A percentile compares a stretch with the other conserved stretches of the same genome.
phyloP scores from a whole-genome alignment of 1,284 basidiomycete genomes.

The Ceratobasidium sp. region DNA sequence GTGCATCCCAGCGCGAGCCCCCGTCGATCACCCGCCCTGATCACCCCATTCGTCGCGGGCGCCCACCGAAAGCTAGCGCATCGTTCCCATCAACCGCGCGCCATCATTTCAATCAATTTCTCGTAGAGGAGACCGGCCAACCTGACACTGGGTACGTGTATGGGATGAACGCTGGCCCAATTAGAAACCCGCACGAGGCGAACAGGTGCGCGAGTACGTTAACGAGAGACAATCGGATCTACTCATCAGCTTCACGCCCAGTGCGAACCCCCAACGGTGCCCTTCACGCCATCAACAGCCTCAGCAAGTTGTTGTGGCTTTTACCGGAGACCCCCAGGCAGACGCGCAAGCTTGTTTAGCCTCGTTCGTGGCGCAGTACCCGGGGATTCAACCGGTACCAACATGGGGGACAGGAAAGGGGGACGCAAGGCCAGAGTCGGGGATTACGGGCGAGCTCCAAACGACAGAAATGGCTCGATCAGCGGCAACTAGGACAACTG shows the following conservation, averaged over 20 bases:
- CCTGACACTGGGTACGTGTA: neutral
- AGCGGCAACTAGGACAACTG: slow-evolving; percentile 19
- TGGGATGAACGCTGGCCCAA: neutral
- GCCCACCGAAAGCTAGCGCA: slow-evolving; percentile 22
- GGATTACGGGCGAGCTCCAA: neutral
- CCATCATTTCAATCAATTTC: slow-evolving; percentile 35
- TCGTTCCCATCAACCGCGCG: slow-evolving; percentile 24
- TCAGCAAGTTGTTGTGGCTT: slow-evolving; percentile 27
- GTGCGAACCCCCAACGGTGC: slow-evolving; percentile 1
- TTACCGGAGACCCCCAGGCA: slow-evolving; percentile 35
- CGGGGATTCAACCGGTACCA: slow-evolving; percentile 29
- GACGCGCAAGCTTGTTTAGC: slow-evolving; percentile 39
- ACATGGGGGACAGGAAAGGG: slow-evolving; percentile 7
- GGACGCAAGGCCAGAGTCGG: slow-evolving; percentile 2
- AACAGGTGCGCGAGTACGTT: slow-evolving; percentile 7
- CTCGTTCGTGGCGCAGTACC: slow-evolving; percentile 40
- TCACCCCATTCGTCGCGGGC: slow-evolving; percentile 20
- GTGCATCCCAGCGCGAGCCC: slow-evolving; percentile 4
- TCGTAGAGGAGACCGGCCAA: slow-evolving; percentile 11
- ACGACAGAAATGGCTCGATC: neutral
- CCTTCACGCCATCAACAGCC: neutral
- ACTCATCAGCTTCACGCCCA: neutral
- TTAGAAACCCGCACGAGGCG: slow-evolving; percentile 1
- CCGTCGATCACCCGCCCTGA: slow-evolving; percentile 2
- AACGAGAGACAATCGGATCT: neutral